Evolutionary conservation across 108 stramenopile genomes (phyloP).

Genomic region (Cyclotella baltica): DNA sequence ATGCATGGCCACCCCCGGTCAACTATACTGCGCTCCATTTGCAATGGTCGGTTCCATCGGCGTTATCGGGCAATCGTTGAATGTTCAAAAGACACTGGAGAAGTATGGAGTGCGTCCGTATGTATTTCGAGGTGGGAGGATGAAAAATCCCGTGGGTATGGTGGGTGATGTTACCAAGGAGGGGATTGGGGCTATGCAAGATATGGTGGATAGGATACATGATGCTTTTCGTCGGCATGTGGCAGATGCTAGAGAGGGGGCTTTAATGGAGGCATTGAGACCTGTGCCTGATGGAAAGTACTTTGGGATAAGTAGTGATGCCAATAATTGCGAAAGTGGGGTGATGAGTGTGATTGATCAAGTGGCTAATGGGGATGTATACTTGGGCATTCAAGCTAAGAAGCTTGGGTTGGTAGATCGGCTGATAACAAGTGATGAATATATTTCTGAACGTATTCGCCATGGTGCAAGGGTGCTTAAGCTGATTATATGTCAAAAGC

Average conservation of each 20-base stretch:
- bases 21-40: slow-evolving; percentile 81
- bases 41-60: slow-evolving; percentile 83
- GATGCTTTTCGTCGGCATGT: slow-evolving; percentile 80
- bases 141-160: slow-evolving; percentile 82
- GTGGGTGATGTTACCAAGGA: slow-evolving; percentile 82
- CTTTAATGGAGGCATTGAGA: slow-evolving; percentile 22
- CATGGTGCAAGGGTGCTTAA: slow-evolving; percentile 72
- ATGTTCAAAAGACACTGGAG: slow-evolving; percentile 66
- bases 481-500: slow-evolving; percentile 55
- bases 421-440: slow-evolving; percentile 83
- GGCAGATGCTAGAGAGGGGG: slow-evolving; percentile 50
- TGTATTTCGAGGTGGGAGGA: slow-evolving; percentile 78
- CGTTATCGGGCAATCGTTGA: slow-evolving; percentile 74
- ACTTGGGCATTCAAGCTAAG: slow-evolving; percentile 77
- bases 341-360: slow-evolving; percentile 62
- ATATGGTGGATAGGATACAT: slow-evolving; percentile 79
- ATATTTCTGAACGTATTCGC: slow-evolving; percentile 63
- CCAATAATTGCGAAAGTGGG: not conserved
- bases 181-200: slow-evolving; percentile 68
- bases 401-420: slow-evolving; percentile 76
- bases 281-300: slow-evolving; percentile 12
- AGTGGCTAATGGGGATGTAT: slow-evolving; percentile 80
- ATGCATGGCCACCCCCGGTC: slow-evolving; percentile 64
- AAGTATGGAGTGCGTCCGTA: slow-evolving; percentile 71
- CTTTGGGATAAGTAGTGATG: slow-evolving; percentile 28